Percentiles rank a stretch among this genome's conserved stretches.
Evolutionary conservation across 805 yeast genomes (phyloP).

Genomic region (Candida hungchunana): DNA sequence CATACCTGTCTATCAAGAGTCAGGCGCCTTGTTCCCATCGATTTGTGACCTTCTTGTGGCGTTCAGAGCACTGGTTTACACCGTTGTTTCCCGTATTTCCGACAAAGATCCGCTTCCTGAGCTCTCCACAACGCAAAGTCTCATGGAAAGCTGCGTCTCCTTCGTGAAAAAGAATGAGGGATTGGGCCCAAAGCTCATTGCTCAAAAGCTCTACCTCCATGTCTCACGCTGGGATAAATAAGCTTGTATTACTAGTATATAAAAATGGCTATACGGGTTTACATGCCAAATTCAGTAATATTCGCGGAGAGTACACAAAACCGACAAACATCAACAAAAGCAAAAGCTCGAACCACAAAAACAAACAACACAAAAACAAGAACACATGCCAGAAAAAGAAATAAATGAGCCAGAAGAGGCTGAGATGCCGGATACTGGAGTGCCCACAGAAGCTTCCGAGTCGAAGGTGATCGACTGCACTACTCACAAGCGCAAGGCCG

Average conservation of each 20-base stretch:
- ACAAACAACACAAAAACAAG: too few relatives aligned
- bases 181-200: neutral
- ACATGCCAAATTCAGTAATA: too few relatives aligned
- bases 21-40: neutral
- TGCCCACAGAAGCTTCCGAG: too few relatives aligned
- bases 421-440: too few relatives aligned
- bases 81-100: neutral
- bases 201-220: constrained; percentile 4
- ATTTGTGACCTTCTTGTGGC: constrained; percentile 2
- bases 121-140: neutral
- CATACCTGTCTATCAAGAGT: neutral
- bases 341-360: too few relatives aligned
- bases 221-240: constrained; percentile 4
- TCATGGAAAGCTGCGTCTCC: neutral
- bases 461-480: too few relatives aligned
- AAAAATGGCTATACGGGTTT: constrained; percentile 1
- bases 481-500: too few relatives aligned
- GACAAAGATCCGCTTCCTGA: neutral
- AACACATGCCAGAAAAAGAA: too few relatives aligned
- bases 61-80: constrained; percentile 4
- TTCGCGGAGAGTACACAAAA: too few relatives aligned
- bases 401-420: too few relatives aligned
- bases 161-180: too few relatives aligned
- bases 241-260: constrained; percentile 2
- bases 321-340: too few relatives aligned